Evolutionary conservation across 1,139 yeast species (phyloP), one percentile per base, ranked within the genome.

Genomic region (Pichia sp.): DNA sequence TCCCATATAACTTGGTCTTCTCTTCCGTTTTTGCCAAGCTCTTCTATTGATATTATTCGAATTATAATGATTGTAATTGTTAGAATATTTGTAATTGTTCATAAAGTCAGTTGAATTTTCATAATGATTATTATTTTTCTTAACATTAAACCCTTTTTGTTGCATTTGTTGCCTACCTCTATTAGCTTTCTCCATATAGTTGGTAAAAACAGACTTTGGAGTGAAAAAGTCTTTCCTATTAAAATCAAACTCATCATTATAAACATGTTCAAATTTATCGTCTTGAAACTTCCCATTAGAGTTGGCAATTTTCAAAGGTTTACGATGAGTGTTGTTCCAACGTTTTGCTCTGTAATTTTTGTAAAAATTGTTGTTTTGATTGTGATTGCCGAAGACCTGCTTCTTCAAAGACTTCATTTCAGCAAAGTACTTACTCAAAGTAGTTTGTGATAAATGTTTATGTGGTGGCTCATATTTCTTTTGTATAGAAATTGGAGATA

Each of bases 141-240:
- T 45, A 25, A 50, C 52, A 39, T 56, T 43, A 41, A 53, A 55
- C 44, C 59, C 53, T 49, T 64, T 48, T n/a, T 43, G 50, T 28
- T 48, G 44, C 26, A 44, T 17, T 18, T 49, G 50, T 15, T 44
- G 50, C 32, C 51, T 54, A 58, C 61, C 60, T 46, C 68, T 77
- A 31, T 77, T 76, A 48, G 77, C 77, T 51, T 80, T 81, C 51
- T 77, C 85, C 81, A 81, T 72, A 55, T 80, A 81, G 52, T 78
- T 81, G 48, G 74, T 75, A 52, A 78, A 74, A 5, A 78, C 82
- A 21, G 88, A 77, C 45, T 81, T 83, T 2, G 93, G 93, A 2
- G 93, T 82, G 55, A 81, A 82, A 51, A 72, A 79, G 55, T 82
- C 89, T 50, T 78, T 82, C 45, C 89, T 69, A 52, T 74, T 75